Evolutionary conservation across 2,329 filamentous ascomycete genomes (phyloP), one percentile per base, ranked within the genome.

Genomic region (Ceratocystis huliohia): DNA sequence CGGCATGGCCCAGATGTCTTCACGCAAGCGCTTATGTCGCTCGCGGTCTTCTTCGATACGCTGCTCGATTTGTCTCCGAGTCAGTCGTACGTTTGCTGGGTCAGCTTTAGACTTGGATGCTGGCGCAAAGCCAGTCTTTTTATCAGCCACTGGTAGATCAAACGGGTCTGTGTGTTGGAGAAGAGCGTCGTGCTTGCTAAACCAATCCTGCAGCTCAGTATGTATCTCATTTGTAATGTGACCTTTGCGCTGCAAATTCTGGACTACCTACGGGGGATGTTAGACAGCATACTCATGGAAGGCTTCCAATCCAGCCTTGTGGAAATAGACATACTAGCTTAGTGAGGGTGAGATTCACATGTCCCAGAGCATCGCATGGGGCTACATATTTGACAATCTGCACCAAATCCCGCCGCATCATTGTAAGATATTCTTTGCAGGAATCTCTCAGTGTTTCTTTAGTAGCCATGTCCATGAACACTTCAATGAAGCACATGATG

Each of bases 401-500:
- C 44, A 95, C 81, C 50, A 99, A 96, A 74, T 99, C 94, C 61
- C 92, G 82, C 76, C 96, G 89, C 77, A 99, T 89, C 91, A 97
- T 96, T 64, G 88, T 85, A 33, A 96, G 86, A 73, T 96, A 99
- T 69, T 90, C 87, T 8, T 17, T 59, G 15, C 25, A 30, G 30
- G 56, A 28, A 8, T 59, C 56, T 37, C 64, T 65, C 65, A 83
- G 78, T 69, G 85, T 84, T 70, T 91, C 89, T 70, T 86, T 88
- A 69, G 84, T 82, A 25, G 91, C 89, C 77, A 91, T 82, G 74
- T 97, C 93, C 74, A 95, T 89, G 71, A 99, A 89, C 71, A 93
- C 88, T 73, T 97, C 93, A 73, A 99, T 88, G 76, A 99, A 99
- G 77, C 96, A 99, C 88, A 99, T 96, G 75, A 99, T 97, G 74